phyloP scores from a whole-genome alignment of 2,329 filamentous ascomycete species.

The Mollisia scopiformis region DNA sequence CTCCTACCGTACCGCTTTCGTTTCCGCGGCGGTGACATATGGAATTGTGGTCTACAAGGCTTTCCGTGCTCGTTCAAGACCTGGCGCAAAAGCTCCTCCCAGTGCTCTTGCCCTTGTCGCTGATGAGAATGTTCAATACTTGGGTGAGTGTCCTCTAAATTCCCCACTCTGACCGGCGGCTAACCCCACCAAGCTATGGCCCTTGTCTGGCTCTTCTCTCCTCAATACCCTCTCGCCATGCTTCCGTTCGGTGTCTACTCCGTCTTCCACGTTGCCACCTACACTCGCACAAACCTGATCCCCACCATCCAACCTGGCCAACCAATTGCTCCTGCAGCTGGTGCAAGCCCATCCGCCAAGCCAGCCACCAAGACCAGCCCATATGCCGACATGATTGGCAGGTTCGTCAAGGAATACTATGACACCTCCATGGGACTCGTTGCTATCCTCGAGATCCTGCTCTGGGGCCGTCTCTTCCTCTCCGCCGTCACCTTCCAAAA shows the following conservation, averaged over 20 bases:
- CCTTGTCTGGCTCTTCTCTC: constrained; percentile 89
- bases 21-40: constrained; percentile 89
- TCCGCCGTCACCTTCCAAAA: constrained; percentile 86
- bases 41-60: constrained; percentile 99
- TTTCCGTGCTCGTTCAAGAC: constrained; percentile 81
- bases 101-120: constrained; percentile 69
- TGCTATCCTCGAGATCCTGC: constrained; percentile 80
- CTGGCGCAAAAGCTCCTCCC: constrained; percentile 60
- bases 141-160: constrained; percentile 64
- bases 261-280: constrained; percentile 96
- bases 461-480: constrained; percentile 82
- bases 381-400: constrained; percentile 81
- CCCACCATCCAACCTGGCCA: constrained; percentile 78
- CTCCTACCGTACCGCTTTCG: constrained; percentile 87
- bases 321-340: constrained; percentile 53
- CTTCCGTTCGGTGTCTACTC: constrained; percentile 97
- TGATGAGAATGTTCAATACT: constrained; percentile 98
- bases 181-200: constrained; percentile 70
- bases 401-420: constrained; percentile 98
- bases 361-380: constrained; percentile 52
- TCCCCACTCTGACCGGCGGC: constrained; percentile 13
- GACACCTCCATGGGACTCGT: constrained; percentile 95
- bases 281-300: constrained; percentile 90
- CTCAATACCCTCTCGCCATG: constrained; percentile 87
- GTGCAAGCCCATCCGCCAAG: constrained; percentile 59